A percentile compares a stretch with the other conserved stretches of the same genome.
Evolutionary conservation across 495 filamentous ascomycete species (phyloP).

Genomic region (Sphaerosporella brunnea): DNA sequence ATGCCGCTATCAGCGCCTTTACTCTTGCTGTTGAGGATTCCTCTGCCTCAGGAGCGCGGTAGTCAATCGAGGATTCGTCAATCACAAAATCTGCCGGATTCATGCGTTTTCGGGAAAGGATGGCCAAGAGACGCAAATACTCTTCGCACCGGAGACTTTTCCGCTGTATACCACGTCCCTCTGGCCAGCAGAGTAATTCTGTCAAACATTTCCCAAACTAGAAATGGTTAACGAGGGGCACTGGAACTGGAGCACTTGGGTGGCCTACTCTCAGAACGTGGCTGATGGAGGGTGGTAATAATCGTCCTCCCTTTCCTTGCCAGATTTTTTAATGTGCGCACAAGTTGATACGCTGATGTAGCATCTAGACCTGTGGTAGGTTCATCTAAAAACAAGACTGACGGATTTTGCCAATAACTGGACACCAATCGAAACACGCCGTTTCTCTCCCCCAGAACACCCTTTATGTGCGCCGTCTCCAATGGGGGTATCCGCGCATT

Average conservation of each 20-base stretch:
- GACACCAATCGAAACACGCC: slow-evolving; percentile 54
- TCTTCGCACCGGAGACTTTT: slow-evolving; percentile 32
- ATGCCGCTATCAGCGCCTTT: slow-evolving; percentile 35
- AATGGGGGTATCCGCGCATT: slow-evolving; percentile 53
- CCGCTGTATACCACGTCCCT: slow-evolving; percentile 52
- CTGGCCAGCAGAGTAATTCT: slow-evolving; percentile 43
- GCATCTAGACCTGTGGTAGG: slow-evolving; percentile 61
- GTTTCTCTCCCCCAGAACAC: slow-evolving; percentile 60
- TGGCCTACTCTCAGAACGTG: slow-evolving; percentile 41
- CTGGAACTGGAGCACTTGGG: no score
- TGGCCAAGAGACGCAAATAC: slow-evolving; percentile 43
- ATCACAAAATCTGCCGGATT: slow-evolving; percentile 61
- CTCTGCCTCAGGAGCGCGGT: slow-evolving; percentile 43
- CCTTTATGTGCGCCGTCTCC: slow-evolving; percentile 50
- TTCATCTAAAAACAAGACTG: slow-evolving; percentile 56
- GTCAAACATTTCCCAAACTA: slow-evolving; percentile 52
- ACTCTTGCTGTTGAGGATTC: slow-evolving; percentile 38
- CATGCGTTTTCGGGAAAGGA: slow-evolving; percentile 43
- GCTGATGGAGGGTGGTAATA: slow-evolving; percentile 55
- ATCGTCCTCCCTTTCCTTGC: slow-evolving; percentile 50
- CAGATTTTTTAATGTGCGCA: slow-evolving; percentile 47
- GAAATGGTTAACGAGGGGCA: no score
- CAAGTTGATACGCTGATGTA: slow-evolving; percentile 55
- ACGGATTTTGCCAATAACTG: slow-evolving; percentile 59
- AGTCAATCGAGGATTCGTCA: slow-evolving; percentile 53